Base-by-base conservation (phyloP, 768 basidiomycete species). In the Boletellus emodensis region DNA sequence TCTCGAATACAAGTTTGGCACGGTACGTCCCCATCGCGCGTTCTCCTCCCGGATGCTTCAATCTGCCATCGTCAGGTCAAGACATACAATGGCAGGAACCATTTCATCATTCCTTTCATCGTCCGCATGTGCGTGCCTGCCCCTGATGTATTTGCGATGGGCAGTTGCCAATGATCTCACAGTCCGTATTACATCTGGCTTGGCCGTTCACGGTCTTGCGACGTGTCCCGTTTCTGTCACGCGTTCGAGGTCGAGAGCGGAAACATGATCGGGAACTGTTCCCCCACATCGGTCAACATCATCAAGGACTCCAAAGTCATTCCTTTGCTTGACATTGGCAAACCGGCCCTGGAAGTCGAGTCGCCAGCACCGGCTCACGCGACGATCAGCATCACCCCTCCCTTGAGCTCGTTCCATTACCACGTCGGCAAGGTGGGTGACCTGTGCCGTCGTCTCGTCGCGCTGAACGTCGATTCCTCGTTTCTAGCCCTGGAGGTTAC, bases 111-210 rank as follows among this genome's bases (percentile, higher is more conserved):
- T n/a, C 83, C 85, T 0, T 76, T 80, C 65, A 74, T 86, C 55
- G 76, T 86, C 41, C 69, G 81, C 61, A 87, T 87, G 75, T 81
- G 34, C 46, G 78, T 67, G 2, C 6, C 57, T 46, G 30, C 43
- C 20, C 20, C 15, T 12, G 10, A 17, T 26, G 12, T 32, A 13
- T 33, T 2, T 6, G 12, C 14, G 35, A 18, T 22, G 36, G 0
- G 42, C 40, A 51, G 17, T 38, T 10, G 39, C 42, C 14, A 52
- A 35, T 18, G 6, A 32, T 22, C 28, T 14, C 14, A 3, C 50
- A 83, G 79, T 26, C 82, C 83, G 0, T 85, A 85, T 70, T 89
- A 88, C 63, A 81, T 90, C 56, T 88, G 84, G 78, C 74, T 90
- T 28, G 86, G 85, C 33, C 81, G 84, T 44, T 79, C 84, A 9